These are phyloP conservation scores for Rhodotorula taiwanensis DNA, from an alignment of 768 basidiomycete genomes.

Conservation along the genomic window DNA sequence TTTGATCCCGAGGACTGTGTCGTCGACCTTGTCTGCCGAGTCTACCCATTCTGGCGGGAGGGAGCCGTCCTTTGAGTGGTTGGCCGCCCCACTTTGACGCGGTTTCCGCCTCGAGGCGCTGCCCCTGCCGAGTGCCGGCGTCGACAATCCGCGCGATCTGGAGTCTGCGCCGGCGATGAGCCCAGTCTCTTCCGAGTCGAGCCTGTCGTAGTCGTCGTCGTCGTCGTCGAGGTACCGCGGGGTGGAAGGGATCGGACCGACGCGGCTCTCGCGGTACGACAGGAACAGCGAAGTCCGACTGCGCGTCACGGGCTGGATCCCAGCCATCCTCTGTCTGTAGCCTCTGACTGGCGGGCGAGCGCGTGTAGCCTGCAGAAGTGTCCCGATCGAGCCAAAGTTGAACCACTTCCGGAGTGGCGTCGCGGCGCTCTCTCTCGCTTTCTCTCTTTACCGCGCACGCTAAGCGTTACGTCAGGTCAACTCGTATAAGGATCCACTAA, in stretches of 20 bases:
- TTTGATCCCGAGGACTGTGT: constrained; percentile 60
- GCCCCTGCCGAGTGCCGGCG: background rate
- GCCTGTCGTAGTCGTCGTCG: constrained; percentile 48
- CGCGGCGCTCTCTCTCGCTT: no score
- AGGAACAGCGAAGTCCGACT: constrained; percentile 88
- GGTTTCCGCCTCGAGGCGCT: no score
- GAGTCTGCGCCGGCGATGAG: constrained; percentile 17
- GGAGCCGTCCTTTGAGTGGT: constrained; percentile 2
- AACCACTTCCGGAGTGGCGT: no score
- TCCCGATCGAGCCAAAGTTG: no score
- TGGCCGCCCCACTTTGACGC: constrained; percentile 4
- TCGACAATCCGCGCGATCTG: no score
- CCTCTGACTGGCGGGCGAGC: no score
- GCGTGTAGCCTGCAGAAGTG: no score
- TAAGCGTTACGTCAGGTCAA: no score
- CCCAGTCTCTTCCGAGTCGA: constrained; percentile 41
- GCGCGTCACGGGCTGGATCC: constrained; percentile 51
- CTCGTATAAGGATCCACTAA: no score
- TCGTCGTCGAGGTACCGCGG: constrained; percentile 40
- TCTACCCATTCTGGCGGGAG: constrained; percentile 52
- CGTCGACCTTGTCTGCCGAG: constrained; percentile 79
- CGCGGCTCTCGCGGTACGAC: constrained; percentile 73
- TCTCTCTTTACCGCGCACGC: no score
- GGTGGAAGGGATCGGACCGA: constrained; percentile 29
- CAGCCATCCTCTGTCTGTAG: background rate